These are phyloP conservation scores for Aspergillus sp. DNA, from an alignment of 2,329 filamentous ascomycete genomes.

Conservation along the genomic window DNA sequence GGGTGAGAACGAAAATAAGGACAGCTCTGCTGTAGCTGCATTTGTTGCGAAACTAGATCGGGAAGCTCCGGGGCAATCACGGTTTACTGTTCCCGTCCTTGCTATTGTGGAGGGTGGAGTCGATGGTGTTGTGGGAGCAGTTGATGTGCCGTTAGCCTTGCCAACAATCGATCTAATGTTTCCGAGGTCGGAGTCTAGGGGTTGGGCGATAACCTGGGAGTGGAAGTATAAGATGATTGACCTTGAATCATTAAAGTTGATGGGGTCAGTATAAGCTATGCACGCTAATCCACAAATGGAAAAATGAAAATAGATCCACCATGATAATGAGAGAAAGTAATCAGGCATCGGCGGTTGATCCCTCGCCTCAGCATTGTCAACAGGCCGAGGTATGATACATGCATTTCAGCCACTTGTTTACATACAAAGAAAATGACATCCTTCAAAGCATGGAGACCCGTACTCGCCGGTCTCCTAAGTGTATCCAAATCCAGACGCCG, in stretches of 20 bases:
- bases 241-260: constrained; percentile 29
- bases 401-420: background rate
- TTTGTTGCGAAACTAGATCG: constrained; percentile 19
- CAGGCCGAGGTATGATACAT: background rate
- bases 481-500: constrained; percentile 16
- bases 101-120: constrained; percentile 13
- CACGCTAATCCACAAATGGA: constrained; percentile 27
- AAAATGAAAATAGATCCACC: constrained; percentile 5
- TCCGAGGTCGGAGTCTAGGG: constrained; percentile 6
- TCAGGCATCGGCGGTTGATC: background rate
- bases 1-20: background rate
- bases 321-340: constrained; percentile 12
- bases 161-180: constrained; percentile 29
- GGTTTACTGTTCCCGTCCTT: constrained; percentile 46
- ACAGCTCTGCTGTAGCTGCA: background rate
- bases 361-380: background rate
- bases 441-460: background rate
- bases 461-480: constrained; percentile 1
- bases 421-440: constrained; percentile 8
- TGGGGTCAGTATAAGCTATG: constrained; percentile 29
- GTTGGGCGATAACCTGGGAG: constrained; percentile 36
- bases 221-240: constrained; percentile 44
- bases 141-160: constrained; percentile 24
- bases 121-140: constrained; percentile 2
- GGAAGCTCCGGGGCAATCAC: constrained; percentile 35